A percentile compares a stretch with the other conserved stretches of the same genome.
Evolutionary conservation across 1,284 basidiomycete genomes (phyloP).

Genomic region (Apiotrichum porosum): DNA sequence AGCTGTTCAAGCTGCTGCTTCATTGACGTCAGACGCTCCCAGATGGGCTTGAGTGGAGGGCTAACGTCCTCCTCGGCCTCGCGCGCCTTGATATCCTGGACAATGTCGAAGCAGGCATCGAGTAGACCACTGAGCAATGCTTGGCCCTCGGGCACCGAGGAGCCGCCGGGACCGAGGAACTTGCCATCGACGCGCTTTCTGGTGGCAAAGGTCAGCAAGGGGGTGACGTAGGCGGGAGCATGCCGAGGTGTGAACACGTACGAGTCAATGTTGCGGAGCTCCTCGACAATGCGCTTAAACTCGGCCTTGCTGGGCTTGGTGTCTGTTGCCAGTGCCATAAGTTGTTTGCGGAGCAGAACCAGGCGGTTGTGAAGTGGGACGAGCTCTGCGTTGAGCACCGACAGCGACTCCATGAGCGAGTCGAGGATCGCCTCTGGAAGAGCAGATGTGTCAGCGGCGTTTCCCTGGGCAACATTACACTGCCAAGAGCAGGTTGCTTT

Average conservation of each 20-base stretch:
- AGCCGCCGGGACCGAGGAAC: constrained; percentile 86
- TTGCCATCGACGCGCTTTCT: constrained; percentile 91
- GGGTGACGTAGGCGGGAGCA: too few species aligned
- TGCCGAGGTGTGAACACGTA: constrained; percentile 56
- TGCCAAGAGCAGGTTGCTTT: too few species aligned
- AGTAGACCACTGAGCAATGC: constrained; percentile 70
- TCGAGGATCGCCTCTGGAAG: constrained; percentile 66
- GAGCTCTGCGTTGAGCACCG: constrained; percentile 79
- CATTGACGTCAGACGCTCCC: constrained; percentile 83
- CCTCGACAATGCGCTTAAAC: constrained; percentile 84
- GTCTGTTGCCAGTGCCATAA: constrained; percentile 83
- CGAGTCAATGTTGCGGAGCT: constrained; percentile 91
- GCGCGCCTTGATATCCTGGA: constrained; percentile 90
- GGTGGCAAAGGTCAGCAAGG: constrained; percentile 4
- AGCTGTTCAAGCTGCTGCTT: constrained; percentile 52
- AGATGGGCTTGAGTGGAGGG: constrained; percentile 84
- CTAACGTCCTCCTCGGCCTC: constrained; percentile 89
- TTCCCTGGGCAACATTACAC: not conserved
- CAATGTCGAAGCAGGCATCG: constrained; percentile 95
- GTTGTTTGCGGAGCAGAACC: constrained; percentile 79
- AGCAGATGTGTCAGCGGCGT: not conserved
- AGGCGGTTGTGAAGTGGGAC: constrained; percentile 85
- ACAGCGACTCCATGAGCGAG: constrained; percentile 73
- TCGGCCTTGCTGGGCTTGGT: constrained; percentile 78
- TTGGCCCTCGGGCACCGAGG: constrained; percentile 81